A percentile compares a stretch with the other conserved stretches of the same genome.
Conservation (phyloP, 768 basidiomycete species). For the Hygrophorus pudorinus region DNA sequence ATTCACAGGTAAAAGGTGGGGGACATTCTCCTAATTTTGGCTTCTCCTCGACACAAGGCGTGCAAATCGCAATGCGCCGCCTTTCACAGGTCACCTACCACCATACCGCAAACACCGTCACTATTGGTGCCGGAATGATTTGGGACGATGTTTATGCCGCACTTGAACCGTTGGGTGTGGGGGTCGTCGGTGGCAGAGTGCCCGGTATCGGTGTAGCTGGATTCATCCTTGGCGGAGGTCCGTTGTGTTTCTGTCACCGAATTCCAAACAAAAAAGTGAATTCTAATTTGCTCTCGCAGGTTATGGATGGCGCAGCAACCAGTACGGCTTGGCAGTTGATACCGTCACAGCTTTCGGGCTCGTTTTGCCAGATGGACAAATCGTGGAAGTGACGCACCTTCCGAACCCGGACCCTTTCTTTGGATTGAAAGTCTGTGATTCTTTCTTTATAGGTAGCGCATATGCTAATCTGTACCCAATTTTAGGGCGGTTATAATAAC, state of each 20-base stretch:
- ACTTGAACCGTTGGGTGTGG: conserved; percentile 37
- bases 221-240: conserved; percentile 49
- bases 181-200: conserved; percentile 50
- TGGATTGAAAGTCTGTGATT: conserved; percentile 25
- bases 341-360: conserved; percentile 53
- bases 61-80: no score
- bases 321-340: no score
- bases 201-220: no score
- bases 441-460: neutral
- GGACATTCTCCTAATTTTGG: conserved; percentile 48
- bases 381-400: conserved; percentile 25
- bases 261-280: no score
- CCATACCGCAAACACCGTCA: no score
- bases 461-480: neutral
- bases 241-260: no score
- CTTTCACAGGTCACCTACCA: no score
- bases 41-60: no score
- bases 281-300: conserved; percentile 22
- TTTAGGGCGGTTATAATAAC: conserved; percentile 54
- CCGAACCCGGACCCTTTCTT: no score
- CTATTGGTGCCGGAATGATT: no score
- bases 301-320: conserved; percentile 58
- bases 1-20: conserved; percentile 51
- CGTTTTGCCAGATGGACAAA: conserved; percentile 42
- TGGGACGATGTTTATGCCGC: no score